A percentile compares a stretch with the other conserved stretches of the same genome.
phyloP scores from a whole-genome alignment of 2,329 filamentous ascomycete genomes.

The Tolypocladium capitatum region DNA sequence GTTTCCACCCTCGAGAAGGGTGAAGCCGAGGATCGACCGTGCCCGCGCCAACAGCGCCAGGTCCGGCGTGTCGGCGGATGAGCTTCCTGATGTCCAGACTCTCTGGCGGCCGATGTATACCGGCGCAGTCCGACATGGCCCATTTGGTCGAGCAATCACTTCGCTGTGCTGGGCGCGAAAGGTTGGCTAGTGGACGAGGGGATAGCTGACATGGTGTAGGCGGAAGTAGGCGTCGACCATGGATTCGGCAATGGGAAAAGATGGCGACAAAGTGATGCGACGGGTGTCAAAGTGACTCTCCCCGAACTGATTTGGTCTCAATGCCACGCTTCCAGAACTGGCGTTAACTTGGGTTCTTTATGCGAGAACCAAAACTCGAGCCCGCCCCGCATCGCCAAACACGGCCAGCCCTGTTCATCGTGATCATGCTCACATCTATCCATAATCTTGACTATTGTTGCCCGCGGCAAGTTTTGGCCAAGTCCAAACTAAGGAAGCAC shows the following conservation, averaged over 20 bases:
- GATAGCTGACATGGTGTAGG: constrained; percentile 30
- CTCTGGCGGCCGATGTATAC: constrained; percentile 23
- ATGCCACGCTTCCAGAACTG: too few relatives aligned
- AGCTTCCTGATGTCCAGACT: constrained; percentile 17
- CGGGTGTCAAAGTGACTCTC: too few relatives aligned
- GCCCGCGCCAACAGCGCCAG: constrained; percentile 16
- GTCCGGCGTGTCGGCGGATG: constrained; percentile 9
- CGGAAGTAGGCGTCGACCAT: constrained; percentile 30
- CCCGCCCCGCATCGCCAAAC: too few relatives aligned
- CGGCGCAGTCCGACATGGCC: constrained; percentile 15
- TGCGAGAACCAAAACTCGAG: too few relatives aligned
- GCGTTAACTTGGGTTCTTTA: too few relatives aligned
- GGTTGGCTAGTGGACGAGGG: constrained; percentile 30
- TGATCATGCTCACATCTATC: too few relatives aligned
- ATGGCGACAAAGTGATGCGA: too few relatives aligned
- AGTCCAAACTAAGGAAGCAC: too few relatives aligned
- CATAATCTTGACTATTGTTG: too few relatives aligned
- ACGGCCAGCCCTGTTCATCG: too few relatives aligned
- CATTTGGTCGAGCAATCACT: constrained; percentile 18
- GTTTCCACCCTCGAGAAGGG: constrained; percentile 30
- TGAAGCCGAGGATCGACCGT: constrained; percentile 23
- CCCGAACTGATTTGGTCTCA: too few relatives aligned
- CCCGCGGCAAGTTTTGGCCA: too few relatives aligned
- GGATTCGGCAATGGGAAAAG: constrained; percentile 10
- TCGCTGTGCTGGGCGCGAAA: constrained; percentile 25